Evolutionary conservation across 2,329 filamentous ascomycete species (phyloP).

Genomic region (Aspergillus fumigatiaffinis): DNA sequence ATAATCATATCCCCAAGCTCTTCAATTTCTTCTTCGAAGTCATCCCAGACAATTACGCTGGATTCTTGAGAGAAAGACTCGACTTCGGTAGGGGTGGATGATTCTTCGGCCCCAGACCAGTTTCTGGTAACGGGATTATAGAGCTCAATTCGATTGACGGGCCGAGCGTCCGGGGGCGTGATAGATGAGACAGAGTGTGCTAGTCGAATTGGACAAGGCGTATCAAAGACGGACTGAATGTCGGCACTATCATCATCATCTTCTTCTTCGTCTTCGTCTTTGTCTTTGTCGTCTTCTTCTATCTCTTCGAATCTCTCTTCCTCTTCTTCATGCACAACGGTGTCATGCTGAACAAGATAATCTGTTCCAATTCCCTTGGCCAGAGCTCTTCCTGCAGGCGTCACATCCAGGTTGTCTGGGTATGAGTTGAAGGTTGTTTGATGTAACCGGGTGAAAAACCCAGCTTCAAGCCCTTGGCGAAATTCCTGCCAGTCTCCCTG

Average conservation of each 20-base stretch:
- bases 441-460: background rate
- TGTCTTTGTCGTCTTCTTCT: background rate
- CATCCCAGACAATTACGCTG: background rate
- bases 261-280: background rate
- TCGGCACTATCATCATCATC: background rate
- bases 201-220: background rate
- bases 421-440: background rate
- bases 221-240: background rate
- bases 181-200: background rate
- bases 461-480: constrained; percentile 9
- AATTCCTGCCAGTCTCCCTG: constrained; percentile 10
- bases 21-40: background rate
- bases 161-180: background rate
- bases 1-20: background rate
- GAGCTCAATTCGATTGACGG: background rate
- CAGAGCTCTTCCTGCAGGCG: background rate
- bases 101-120: background rate
- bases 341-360: background rate
- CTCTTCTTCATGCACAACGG: background rate
- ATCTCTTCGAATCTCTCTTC: background rate
- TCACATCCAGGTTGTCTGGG: background rate
- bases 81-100: background rate
- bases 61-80: background rate
- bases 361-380: background rate
- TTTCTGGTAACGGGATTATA: background rate